These are phyloP conservation scores for Diddensiella transvaalensis DNA, from an alignment of 805 yeast genomes.

Conservation along the genomic window DNA sequence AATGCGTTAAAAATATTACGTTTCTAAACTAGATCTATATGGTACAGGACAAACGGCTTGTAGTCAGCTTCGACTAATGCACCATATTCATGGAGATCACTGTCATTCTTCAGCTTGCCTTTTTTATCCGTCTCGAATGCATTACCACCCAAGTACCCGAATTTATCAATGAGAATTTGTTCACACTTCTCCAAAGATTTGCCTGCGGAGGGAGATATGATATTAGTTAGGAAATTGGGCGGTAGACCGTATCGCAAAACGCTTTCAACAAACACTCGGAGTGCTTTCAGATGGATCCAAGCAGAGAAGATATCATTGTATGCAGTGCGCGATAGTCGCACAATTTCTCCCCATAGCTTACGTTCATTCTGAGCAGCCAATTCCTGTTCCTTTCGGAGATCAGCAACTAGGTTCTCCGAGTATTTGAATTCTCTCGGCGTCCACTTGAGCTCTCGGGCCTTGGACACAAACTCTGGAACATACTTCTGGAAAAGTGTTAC, in stretches of 20 bases:
- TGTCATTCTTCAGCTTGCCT: constrained; percentile 62
- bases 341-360: constrained; percentile 64
- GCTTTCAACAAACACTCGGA: constrained; percentile 86
- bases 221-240: constrained; percentile 69
- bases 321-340: constrained; percentile 84
- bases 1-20: too few species aligned
- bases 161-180: constrained; percentile 64
- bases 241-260: constrained; percentile 96
- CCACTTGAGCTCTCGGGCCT: constrained; percentile 82
- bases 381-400: constrained; percentile 74
- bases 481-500: constrained; percentile 84
- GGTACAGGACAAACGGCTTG: constrained; percentile 91
- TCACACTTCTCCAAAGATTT: constrained; percentile 55
- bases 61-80: constrained; percentile 91
- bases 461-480: constrained; percentile 61
- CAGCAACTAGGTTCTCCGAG: constrained; percentile 69
- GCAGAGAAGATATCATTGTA: constrained; percentile 78
- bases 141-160: constrained; percentile 88
- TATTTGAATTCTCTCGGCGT: constrained; percentile 89
- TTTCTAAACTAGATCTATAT: constrained; percentile 38
- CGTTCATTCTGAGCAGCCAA: constrained; percentile 71
- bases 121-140: constrained; percentile 69
- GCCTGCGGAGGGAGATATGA: constrained; percentile 43
- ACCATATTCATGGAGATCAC: constrained; percentile 78
- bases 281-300: constrained; percentile 87